phyloP scores from a whole-genome alignment of 2,329 filamentous ascomycete species.

The Penicillium hesseltinei region DNA sequence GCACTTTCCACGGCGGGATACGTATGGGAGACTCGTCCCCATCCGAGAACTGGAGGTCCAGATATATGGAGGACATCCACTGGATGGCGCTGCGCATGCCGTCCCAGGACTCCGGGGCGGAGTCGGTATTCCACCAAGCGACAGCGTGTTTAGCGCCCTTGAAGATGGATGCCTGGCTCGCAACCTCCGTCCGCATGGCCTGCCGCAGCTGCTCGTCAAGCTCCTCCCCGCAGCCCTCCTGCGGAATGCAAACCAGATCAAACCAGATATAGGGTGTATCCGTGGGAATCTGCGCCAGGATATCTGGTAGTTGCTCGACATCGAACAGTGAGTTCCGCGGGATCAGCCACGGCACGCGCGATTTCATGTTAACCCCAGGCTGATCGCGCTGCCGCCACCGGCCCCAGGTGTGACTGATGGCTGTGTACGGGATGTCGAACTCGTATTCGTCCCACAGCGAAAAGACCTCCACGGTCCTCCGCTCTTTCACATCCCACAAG shows the following conservation, averaged over 20 bases:
- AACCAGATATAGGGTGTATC: not conserved
- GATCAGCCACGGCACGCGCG: not conserved
- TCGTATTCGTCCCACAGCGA: not conserved
- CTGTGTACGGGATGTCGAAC: not conserved
- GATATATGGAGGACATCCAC: not conserved
- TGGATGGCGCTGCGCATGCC: not conserved
- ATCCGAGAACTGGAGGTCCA: not conserved
- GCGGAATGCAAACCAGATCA: not conserved
- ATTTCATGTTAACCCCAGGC: not conserved
- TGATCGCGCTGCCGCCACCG: not conserved
- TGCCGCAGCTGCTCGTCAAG: not conserved
- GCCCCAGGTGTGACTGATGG: not conserved
- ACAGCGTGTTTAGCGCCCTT: not conserved
- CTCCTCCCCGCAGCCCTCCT: not conserved
- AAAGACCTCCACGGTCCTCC: not conserved
- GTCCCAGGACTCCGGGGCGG: not conserved
- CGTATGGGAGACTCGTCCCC: not conserved
- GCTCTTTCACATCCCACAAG: not conserved
- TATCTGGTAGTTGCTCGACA: not conserved
- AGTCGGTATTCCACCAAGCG: not conserved
- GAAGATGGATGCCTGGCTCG: not conserved
- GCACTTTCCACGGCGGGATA: not conserved
- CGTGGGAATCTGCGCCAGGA: not conserved
- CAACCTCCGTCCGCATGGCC: not conserved
- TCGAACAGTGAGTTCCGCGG: not conserved